These are phyloP conservation scores for Escallonia rubra DNA, from an alignment of 129 eudicot species.

Conservation along the genomic window DNA sequence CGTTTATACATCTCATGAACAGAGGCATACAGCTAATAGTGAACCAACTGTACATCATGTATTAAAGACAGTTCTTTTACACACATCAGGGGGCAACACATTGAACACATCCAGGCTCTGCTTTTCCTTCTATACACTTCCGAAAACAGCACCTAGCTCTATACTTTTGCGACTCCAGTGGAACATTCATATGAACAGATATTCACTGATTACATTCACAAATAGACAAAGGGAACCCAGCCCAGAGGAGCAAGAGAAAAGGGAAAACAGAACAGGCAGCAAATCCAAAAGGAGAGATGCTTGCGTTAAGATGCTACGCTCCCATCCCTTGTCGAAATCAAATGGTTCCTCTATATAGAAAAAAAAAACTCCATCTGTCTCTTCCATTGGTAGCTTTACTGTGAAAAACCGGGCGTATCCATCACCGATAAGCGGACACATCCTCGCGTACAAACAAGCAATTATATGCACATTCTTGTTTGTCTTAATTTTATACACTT, in stretches of 20 bases:
- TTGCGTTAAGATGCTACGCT: constrained; percentile 4
- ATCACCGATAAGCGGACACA: constrained; percentile 17
- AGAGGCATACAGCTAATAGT: not conserved
- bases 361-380: constrained; percentile 20
- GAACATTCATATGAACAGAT: constrained; percentile 19
- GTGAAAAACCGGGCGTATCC: constrained; percentile 5
- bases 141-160: constrained; percentile 37
- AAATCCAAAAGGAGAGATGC: not conserved
- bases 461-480: not conserved
- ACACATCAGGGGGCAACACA: not conserved
- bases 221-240: constrained; percentile 12
- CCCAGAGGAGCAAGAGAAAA: not conserved
- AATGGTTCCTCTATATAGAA: constrained; percentile 14
- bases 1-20: not conserved
- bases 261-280: not conserved
- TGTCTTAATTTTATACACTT: constrained; percentile 13
- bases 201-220: not conserved
- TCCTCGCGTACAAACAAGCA: not conserved
- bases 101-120: constrained; percentile 23
- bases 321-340: constrained; percentile 12
- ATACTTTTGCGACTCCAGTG: constrained; percentile 12
- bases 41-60: not conserved
- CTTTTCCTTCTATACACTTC: constrained; percentile 46
- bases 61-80: not conserved
- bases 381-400: not conserved